A percentile compares a stretch with the other conserved stretches of the same genome.
Conservation (phyloP, 176 grass and related monocot species). For the Sorghum bicolor region Sorghum_bicolor_NCBIv3 NC_012878.2:53211501-53212000, state of each 20-base stretch:
- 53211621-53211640: slow-evolving; percentile 46
- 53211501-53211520: neutral
- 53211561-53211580: slow-evolving; percentile 15
- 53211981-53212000: slow-evolving; percentile 53
- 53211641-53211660: slow-evolving; percentile 47
- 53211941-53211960: slow-evolving; percentile 48
- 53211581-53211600: slow-evolving; percentile 4
- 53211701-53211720: slow-evolving; percentile 23
- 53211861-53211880: neutral
- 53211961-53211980: slow-evolving; percentile 56
- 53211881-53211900: slow-evolving; percentile 13
- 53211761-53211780: neutral
- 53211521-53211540: neutral
- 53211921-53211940: slow-evolving; percentile 38
- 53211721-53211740: slow-evolving; percentile 6
- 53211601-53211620: slow-evolving; percentile 28
- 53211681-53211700: neutral
- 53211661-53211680: slow-evolving; percentile 27
- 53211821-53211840: neutral
- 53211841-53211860: neutral
- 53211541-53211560: slow-evolving; percentile 1
- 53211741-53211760: slow-evolving; percentile 8
- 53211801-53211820: neutral
- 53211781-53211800: neutral
- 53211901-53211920: neutral